Evolutionary conservation across 768 basidiomycete genomes (phyloP).

Genomic region (Russula foetens): DNA sequence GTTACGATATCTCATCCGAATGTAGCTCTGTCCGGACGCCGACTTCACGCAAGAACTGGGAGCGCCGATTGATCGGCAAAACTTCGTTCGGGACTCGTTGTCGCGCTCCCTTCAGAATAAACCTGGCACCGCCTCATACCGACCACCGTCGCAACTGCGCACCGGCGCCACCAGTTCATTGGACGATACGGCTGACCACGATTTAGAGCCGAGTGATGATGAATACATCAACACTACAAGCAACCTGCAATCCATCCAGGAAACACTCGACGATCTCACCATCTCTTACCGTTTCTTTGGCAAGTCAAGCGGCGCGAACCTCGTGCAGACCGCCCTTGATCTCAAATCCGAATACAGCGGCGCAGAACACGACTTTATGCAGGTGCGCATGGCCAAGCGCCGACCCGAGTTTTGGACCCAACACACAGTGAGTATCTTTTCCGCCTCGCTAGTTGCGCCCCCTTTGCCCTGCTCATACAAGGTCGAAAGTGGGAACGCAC

Average conservation of each 20-base stretch:
- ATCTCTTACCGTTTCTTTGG: conserved; percentile 33
- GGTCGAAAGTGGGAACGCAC: conserved; percentile 12
- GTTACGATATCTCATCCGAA: not conserved
- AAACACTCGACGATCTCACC: conserved; percentile 25
- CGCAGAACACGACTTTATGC: conserved; percentile 1
- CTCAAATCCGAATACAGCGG: conserved; percentile 34
- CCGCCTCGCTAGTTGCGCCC: not conserved
- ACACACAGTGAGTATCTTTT: conserved; percentile 33
- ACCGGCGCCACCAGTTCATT: not conserved
- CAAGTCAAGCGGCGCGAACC: conserved; percentile 35
- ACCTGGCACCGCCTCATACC: not conserved
- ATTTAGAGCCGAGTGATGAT: conserved; percentile 17
- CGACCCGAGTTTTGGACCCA: conserved; percentile 44
- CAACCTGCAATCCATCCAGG: conserved; percentile 23
- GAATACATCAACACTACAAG: conserved; percentile 24
- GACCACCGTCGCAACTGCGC: not conserved
- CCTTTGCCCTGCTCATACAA: not conserved
- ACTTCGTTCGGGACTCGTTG: conserved; percentile 23
- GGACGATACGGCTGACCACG: conserved; percentile 2
- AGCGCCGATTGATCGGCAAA: conserved; percentile 33
- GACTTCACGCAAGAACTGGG: conserved; percentile 54
- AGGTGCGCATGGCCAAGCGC: conserved; percentile 24
- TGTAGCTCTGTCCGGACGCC: conserved; percentile 56
- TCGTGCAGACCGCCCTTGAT: conserved; percentile 36
- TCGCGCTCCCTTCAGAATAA: conserved; percentile 15